Evolutionary conservation across 768 basidiomycete genomes (phyloP).

Genomic region (Hygrocybe coccinea): DNA sequence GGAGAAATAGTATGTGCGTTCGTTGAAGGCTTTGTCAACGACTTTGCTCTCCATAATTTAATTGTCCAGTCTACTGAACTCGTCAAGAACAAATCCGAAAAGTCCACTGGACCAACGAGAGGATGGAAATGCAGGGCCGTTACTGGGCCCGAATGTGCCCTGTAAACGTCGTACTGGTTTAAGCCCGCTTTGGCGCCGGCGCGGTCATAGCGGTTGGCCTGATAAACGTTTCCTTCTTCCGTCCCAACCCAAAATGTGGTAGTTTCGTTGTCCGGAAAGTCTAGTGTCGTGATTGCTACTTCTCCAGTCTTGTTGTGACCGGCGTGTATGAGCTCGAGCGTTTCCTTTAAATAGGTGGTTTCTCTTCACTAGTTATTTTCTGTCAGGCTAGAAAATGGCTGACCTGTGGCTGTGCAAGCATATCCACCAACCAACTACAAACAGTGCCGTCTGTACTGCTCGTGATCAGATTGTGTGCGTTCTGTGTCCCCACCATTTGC

Average conservation of each 20-base stretch:
- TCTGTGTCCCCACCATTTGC: conserved; percentile 98
- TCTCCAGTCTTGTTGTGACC: conserved; percentile 97
- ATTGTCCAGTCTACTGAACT: conserved; percentile 97
- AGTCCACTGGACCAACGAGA: conserved; percentile 83
- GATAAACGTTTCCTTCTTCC: conserved; percentile 95
- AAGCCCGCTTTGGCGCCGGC: conserved; percentile 96
- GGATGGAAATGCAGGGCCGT: conserved; percentile 97
- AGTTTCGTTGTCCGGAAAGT: conserved; percentile 95
- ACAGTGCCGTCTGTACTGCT: conserved; percentile 96
- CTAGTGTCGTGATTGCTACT: conserved; percentile 88
- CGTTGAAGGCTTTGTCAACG: conserved; percentile 68
- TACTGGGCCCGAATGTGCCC: conserved; percentile 87
- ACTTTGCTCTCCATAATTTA: conserved; percentile 89
- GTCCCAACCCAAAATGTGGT: conserved; percentile 98
- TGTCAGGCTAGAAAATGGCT: background rate
- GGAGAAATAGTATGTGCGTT: conserved; percentile 57
- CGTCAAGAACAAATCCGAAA: conserved; percentile 91
- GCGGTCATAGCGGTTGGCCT: conserved; percentile 94
- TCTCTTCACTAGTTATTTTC: background rate
- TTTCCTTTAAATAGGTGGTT: conserved; percentile 57
- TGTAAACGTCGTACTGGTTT: conserved; percentile 89
- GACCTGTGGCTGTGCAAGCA: conserved; percentile 97
- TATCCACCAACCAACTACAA: conserved; percentile 97
- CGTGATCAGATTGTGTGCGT: conserved; percentile 95
- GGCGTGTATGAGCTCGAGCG: conserved; percentile 80